Conservation (phyloP, 805 yeast genomes). For the Candida broadrunensis region DNA sequence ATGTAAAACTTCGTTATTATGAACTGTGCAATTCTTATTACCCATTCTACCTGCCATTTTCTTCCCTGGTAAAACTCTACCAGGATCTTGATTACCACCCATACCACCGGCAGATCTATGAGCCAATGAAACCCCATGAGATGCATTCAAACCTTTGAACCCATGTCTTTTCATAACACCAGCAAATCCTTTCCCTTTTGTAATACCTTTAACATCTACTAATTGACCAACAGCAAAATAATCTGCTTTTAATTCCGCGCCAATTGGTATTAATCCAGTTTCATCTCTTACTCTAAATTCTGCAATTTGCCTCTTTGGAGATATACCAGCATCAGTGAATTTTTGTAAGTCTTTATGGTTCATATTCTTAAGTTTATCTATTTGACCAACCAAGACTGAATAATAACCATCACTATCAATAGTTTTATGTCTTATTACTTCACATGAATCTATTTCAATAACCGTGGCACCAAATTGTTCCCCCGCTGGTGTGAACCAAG, state of each 20-base stretch:
- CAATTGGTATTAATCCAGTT: conserved; percentile 66
- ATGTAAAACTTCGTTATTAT: conserved; percentile 73
- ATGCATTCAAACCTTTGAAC: conserved; percentile 82
- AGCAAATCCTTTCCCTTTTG: conserved; percentile 95
- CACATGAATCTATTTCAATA: conserved; percentile 81
- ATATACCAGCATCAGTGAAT: conserved; percentile 72
- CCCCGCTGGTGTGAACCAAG: conserved; percentile 74
- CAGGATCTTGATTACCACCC: conserved; percentile 95
- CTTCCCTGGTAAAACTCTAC: conserved; percentile 93
- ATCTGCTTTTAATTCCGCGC: conserved; percentile 77
- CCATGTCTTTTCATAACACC: conserved; percentile 98
- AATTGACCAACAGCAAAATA: conserved; percentile 80
- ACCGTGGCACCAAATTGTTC: conserved; percentile 79
- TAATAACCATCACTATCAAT: conserved; percentile 71
- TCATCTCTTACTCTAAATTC: conserved; percentile 79
- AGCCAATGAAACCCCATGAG: conserved; percentile 92
- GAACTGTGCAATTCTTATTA: conserved; percentile 65
- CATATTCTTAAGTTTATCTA: conserved; percentile 63
- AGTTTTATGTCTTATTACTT: conserved; percentile 75
- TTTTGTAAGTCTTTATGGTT: conserved; percentile 59
- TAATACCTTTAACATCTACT: conserved; percentile 74
- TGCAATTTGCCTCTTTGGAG: conserved; percentile 72
- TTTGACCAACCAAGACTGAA: conserved; percentile 87
- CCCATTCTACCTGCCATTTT: conserved; percentile 99
- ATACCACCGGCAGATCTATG: conserved; percentile 97